phyloP scores from a whole-genome alignment of 2,329 filamentous ascomycete genomes.

The Botryotinia narcissicola region DNA sequence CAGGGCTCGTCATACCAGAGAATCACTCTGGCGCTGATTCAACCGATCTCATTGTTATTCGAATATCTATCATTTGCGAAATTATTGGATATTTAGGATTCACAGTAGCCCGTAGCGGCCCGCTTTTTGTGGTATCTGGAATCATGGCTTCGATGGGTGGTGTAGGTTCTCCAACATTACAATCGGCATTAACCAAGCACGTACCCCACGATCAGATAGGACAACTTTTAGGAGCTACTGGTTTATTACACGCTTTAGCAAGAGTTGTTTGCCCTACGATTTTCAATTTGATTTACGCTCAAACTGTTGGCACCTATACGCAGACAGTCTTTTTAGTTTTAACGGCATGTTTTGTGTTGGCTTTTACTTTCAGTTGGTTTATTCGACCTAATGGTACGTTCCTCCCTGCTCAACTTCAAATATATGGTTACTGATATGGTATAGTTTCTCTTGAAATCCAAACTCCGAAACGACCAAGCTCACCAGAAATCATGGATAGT shows the following conservation, averaged over 20 bases:
- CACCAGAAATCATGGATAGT: conserved; percentile 12
- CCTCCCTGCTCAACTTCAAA: not conserved
- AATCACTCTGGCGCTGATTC: conserved; percentile 62
- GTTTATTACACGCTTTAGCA: conserved; percentile 78
- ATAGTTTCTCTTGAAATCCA: conserved; percentile 28
- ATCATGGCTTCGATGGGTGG: conserved; percentile 75
- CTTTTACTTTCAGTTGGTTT: conserved; percentile 66
- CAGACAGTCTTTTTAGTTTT: conserved; percentile 83
- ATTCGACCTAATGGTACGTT: conserved; percentile 71
- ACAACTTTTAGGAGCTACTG: conserved; percentile 83
- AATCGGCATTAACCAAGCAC: conserved; percentile 85
- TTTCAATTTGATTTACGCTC: conserved; percentile 83
- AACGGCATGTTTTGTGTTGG: conserved; percentile 61
- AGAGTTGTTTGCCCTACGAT: conserved; percentile 75
- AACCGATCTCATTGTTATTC: conserved; percentile 76
- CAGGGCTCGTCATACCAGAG: conserved; percentile 51
- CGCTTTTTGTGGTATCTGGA: conserved; percentile 69
- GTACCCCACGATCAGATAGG: conserved; percentile 79
- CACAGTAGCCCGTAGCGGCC: conserved; percentile 58
- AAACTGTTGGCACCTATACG: conserved; percentile 73
- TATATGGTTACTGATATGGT: not conserved
- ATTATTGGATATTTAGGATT: conserved; percentile 75
- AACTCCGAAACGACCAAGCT: not conserved
- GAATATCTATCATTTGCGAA: conserved; percentile 73
- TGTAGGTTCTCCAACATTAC: conserved; percentile 79